Percentiles rank a stretch among this genome's conserved stretches.
Evolutionary conservation across 768 basidiomycete species (phyloP).

Genomic region (Boletellus ananas): DNA sequence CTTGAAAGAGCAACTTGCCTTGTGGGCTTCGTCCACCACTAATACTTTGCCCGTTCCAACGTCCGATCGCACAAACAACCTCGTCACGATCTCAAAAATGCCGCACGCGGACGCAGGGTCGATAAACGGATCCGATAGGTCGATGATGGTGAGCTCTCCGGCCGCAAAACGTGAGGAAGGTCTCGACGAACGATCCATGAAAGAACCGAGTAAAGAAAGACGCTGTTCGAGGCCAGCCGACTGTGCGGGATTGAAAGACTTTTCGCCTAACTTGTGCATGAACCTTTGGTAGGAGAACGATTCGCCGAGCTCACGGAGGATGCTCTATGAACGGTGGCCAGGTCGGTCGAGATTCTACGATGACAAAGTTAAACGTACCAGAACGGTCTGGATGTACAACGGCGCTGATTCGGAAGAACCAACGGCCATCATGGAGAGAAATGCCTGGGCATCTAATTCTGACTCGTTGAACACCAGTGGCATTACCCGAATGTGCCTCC

Average conservation of each 20-base stretch:
- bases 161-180: constrained; percentile 40
- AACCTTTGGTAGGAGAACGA: constrained; percentile 49
- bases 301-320: constrained; percentile 59
- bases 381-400: constrained; percentile 59
- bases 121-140: constrained; percentile 67
- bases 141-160: constrained; percentile 60
- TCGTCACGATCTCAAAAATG: constrained; percentile 60
- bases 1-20: constrained; percentile 36
- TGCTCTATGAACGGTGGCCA: constrained; percentile 34
- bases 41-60: constrained; percentile 59
- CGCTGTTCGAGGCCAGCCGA: constrained; percentile 55
- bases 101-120: constrained; percentile 61
- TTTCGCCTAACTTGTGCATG: constrained; percentile 37
- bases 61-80: constrained; percentile 56
- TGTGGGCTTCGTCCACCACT: constrained; percentile 71
- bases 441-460: constrained; percentile 61
- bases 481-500: constrained; percentile 43
- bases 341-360: background rate
- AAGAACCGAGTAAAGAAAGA: constrained; percentile 51
- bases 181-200: constrained; percentile 34
- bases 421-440: constrained; percentile 68
- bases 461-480: constrained; percentile 50
- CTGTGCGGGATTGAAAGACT: constrained; percentile 54
- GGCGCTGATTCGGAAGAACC: constrained; percentile 54
- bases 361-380: constrained; percentile 38